A percentile compares a stretch with the other conserved stretches of the same genome.
Conservation (phyloP, 1,139 yeast genomes). For the Yamadazyma sp. region DNA sequence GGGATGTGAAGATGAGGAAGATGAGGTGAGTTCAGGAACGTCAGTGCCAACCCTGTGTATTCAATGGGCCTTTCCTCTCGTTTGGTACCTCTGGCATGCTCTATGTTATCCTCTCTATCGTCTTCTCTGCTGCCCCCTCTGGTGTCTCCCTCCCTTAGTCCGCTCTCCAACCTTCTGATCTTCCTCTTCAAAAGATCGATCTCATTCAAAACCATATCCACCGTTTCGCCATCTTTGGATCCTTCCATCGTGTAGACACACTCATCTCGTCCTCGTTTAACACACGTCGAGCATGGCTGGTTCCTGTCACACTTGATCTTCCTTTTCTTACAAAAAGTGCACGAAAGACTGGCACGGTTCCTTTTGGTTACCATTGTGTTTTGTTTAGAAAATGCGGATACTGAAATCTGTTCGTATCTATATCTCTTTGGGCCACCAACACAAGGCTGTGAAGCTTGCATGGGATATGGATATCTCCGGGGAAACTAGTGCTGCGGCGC, state of each 20-base stretch:
- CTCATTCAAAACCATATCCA: conserved; percentile 1
- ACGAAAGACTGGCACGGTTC: conserved; percentile 36
- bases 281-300: conserved; percentile 43
- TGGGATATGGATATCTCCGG: too few relatives aligned
- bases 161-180: conserved; percentile 1
- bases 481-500: too few relatives aligned
- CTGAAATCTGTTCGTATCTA: too few relatives aligned
- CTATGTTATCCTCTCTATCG: not conserved
- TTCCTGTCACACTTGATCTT: conserved; percentile 46
- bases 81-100: too few relatives aligned
- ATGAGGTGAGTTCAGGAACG: too few relatives aligned
- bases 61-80: too few relatives aligned
- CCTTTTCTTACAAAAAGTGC: conserved; percentile 41
- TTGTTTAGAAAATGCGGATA: too few relatives aligned
- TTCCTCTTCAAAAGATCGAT: conserved; percentile 1
- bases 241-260: conserved; percentile 14
- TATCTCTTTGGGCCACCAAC: too few relatives aligned
- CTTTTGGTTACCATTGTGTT: conserved; percentile 19
- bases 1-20: too few relatives aligned
- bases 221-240: not conserved
- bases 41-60: too few relatives aligned
- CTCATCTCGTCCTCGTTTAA: conserved; percentile 21
- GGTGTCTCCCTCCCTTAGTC: too few relatives aligned
- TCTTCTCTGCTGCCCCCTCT: not conserved
- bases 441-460: too few relatives aligned